Base-by-base conservation (phyloP, 257 asterid species). In the Sherardia arvensis region DNA sequence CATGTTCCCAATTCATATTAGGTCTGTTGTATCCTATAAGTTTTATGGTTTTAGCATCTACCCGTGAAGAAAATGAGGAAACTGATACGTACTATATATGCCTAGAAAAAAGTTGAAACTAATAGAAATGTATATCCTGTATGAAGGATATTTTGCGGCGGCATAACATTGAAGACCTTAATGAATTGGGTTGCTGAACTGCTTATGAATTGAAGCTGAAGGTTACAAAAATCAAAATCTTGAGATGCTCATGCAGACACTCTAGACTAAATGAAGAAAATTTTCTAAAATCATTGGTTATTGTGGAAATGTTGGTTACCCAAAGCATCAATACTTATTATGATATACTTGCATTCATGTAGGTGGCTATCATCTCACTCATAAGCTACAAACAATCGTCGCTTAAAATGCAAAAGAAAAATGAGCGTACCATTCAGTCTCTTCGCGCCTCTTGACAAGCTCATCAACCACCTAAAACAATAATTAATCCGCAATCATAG, bases 341-440 rank as follows among this genome's bases (percentile, higher is more conserved):
- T 20, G 29, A 2, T 54, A 2, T 47, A 47, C 29, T 27, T 29
- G 49, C 53, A 22, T 5, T 21, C 5, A 22, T 18, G 30, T 60
- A 30, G 14, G 27, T 23, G 14, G 57, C 38, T 5, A 22, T 21
- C 6, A 45, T 45, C 53, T 14, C 11, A n/a, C 5, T 51, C 56
- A 10, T 12, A 45, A 53, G 23, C 30, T 18, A 51, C 5, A 33
- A 25, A 8, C 26, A 11, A 23, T 38, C 15, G 14, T 58, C 34
- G 21, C 26, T 15, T 25, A 27, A 57, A n/a, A 12, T 1, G 27
- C 6, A 53, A 54, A 70, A 26, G 26, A 10, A 71, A 59, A 25
- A 66, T 33, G 34, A 12, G 65, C 85, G 79, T 36, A 86, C 96
- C 96, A 88, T 81, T 92, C 97, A 4, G 99, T 87, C 85, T 92